phyloP scores from a whole-genome alignment of 768 basidiomycete species.

The Scleroderma bovista region DNA sequence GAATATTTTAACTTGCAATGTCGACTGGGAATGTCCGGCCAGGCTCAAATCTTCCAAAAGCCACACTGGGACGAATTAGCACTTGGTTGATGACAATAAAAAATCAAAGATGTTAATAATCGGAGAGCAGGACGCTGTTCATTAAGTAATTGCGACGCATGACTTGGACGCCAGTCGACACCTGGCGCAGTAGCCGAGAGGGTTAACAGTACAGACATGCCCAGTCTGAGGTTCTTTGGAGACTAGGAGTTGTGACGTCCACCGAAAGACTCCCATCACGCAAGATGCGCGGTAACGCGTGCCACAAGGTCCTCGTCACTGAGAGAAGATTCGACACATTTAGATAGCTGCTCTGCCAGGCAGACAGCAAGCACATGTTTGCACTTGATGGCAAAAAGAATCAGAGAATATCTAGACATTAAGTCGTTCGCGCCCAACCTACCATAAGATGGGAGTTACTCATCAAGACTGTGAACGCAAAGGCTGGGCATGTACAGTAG shows the following conservation, averaged over 20 bases:
- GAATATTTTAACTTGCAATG: too few relatives aligned
- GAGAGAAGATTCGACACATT: conserved; percentile 45
- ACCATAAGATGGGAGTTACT: conserved; percentile 64
- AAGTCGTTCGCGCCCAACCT: conserved; percentile 10
- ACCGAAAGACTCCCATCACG: neutral
- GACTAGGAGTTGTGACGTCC: too few relatives aligned
- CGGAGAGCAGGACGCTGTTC: too few relatives aligned
- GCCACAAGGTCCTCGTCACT: conserved; percentile 43
- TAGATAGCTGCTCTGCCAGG: conserved; percentile 50
- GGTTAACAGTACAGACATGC: neutral
- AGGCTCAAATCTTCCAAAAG: too few relatives aligned
- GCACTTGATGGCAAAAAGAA: conserved; percentile 45
- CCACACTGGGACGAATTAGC: too few relatives aligned
- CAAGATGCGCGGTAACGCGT: conserved; percentile 12
- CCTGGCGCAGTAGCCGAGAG: too few relatives aligned
- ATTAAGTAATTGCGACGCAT: too few relatives aligned
- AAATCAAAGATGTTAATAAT: too few relatives aligned
- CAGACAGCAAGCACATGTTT: conserved; percentile 71
- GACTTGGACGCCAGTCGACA: too few relatives aligned
- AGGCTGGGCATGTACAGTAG: conserved; percentile 76
- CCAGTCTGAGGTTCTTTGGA: too few relatives aligned
- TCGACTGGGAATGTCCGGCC: too few relatives aligned
- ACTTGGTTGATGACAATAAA: too few relatives aligned
- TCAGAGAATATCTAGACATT: neutral
- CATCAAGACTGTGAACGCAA: conserved; percentile 56